Base-by-base conservation (phyloP, 2,329 filamentous ascomycete genomes). In the Fusarium verticillioides region DNA sequence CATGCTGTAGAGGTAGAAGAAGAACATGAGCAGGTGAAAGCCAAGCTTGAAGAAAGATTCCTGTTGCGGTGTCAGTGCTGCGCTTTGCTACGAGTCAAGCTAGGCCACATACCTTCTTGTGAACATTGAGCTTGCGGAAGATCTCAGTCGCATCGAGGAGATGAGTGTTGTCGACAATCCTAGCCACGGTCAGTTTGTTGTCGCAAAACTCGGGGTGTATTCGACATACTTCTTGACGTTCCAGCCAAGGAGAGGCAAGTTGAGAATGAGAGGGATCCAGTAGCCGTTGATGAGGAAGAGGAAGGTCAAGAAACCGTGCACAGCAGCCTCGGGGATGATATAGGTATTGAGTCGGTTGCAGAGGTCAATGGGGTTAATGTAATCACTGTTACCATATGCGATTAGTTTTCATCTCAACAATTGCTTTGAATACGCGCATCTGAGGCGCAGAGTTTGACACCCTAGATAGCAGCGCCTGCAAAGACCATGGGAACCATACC, bases 321-420 rank as follows among this genome's bases (percentile, higher is more conserved):
- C 96, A 76, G 94, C 96, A 79, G 96, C 96, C 89, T 99, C 97
- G 81, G 96, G 96, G 81, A 99, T 92, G 83, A 99, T 99, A 88
- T 99, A 99, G 83, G 96, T 97, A 90, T 99, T 99, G 78, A 99
- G 93, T 80, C 96, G 95, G 92, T 99, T 99, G 93, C 96, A 99
- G 76, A 99, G 95, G 80, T 99, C 96, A 87, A 99, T 99, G 50
- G 96, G 96, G 88, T 99, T 99, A 87, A 99, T 99, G 86, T 99
- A 99, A 87, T 99, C 96, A 87, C 95, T 97, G 81, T 67, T 70
- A 39, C 63, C 54, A 39, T 39, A n/a, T 62, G 53, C 34, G 36
- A 68, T 78, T 63, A 77, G 75, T 57, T 62, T 65, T 62, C 26
- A 57, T 67, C 37, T 60, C 44, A 54, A 49, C 16, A 54, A 49